These are phyloP conservation scores for Trametes coccinea DNA, from an alignment of 768 basidiomycete species.

Conservation along the genomic window DNA sequence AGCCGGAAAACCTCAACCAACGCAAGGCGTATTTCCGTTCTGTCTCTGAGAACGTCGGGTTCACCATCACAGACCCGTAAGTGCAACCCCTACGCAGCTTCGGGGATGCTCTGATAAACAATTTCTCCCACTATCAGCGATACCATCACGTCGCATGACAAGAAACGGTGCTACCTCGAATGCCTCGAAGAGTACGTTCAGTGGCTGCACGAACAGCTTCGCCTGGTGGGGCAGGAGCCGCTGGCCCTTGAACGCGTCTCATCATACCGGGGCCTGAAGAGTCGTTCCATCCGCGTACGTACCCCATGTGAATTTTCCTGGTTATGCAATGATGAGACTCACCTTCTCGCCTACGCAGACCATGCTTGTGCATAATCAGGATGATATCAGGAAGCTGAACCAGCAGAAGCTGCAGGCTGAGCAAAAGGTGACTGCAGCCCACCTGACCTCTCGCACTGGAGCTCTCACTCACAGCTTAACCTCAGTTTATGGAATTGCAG, in stretches of 20 bases:
- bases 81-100: slow-evolving; percentile 24
- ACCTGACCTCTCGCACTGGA: too few relatives aligned
- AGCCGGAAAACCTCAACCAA: slow-evolving; percentile 44
- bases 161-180: slow-evolving; percentile 72
- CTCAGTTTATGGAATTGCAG: slow-evolving; percentile 23
- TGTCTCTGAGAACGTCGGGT: slow-evolving; percentile 55
- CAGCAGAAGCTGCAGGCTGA: slow-evolving; percentile 54
- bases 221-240: slow-evolving; percentile 51
- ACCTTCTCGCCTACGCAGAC: slow-evolving; percentile 42
- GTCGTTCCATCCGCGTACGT: slow-evolving; percentile 62
- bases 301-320: neutral
- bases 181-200: slow-evolving; percentile 71
- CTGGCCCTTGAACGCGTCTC: slow-evolving; percentile 21
- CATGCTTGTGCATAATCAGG: slow-evolving; percentile 70
- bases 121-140: slow-evolving; percentile 43
- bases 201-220: slow-evolving; percentile 64
- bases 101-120: too few relatives aligned
- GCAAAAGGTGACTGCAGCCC: slow-evolving; percentile 42
- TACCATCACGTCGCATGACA: slow-evolving; percentile 77
- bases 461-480: neutral
- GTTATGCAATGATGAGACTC: too few relatives aligned
- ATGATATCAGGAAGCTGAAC: slow-evolving; percentile 51
- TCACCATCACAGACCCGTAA: slow-evolving; percentile 62
- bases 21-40: slow-evolving; percentile 60
- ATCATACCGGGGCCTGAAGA: slow-evolving; percentile 59